Percentiles rank a stretch among this genome's conserved stretches.
phyloP scores from a whole-genome alignment of 768 basidiomycete species.

The Leccinum aurantiacum region DNA sequence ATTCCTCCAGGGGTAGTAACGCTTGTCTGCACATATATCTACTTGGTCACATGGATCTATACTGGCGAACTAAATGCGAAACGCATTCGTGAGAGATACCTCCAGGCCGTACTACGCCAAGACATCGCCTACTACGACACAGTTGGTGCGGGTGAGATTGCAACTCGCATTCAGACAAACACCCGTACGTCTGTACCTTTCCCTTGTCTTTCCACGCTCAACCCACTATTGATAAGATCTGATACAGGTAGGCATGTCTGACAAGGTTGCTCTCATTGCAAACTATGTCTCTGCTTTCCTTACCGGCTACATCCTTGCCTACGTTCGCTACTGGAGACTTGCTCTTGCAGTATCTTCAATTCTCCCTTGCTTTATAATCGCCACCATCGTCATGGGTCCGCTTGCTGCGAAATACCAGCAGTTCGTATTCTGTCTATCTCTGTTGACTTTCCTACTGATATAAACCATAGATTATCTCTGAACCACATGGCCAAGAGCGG shows the following conservation, averaged over 20 bases:
- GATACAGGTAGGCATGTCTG: too few species aligned
- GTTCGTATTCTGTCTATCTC: too few species aligned
- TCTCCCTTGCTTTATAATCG: too few species aligned
- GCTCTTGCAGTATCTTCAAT: too few species aligned
- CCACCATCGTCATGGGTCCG: too few species aligned
- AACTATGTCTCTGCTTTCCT: too few species aligned
- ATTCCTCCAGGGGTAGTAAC: neutral
- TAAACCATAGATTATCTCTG: neutral
- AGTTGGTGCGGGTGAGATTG: neutral
- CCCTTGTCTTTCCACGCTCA: neutral
- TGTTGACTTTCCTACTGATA: too few species aligned
- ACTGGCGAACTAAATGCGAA: neutral
- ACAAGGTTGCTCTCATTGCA: too few species aligned
- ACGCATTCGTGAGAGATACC: neutral
- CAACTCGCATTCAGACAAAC: neutral
- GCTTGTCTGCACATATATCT: neutral
- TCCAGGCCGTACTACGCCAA: neutral
- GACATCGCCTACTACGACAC: neutral
- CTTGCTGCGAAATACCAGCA: too few species aligned
- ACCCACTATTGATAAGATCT: too few species aligned
- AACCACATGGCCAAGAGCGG: neutral
- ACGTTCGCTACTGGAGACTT: too few species aligned
- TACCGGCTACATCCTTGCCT: too few species aligned
- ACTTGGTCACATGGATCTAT: neutral
- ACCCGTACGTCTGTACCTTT: neutral